phyloP scores from a whole-genome alignment of 345 rosid genomes.

The Eutrema japonicum region DNA sequence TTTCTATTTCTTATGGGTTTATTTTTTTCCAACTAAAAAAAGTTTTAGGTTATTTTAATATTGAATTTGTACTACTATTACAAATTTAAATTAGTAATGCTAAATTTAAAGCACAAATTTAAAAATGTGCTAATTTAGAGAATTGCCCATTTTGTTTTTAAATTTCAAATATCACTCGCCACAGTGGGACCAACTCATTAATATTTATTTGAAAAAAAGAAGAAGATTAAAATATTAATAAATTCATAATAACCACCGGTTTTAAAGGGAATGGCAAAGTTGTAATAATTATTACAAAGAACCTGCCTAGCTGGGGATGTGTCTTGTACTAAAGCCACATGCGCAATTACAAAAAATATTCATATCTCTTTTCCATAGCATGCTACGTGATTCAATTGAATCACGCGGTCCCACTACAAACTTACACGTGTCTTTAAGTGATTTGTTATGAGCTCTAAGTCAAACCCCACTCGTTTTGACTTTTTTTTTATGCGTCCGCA shows the following conservation, averaged over 20 bases:
- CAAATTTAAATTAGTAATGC: no score
- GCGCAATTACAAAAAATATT: constrained; percentile 12
- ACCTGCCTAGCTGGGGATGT: constrained; percentile 33
- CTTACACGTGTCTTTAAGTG: constrained; percentile 11
- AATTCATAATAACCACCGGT: constrained; percentile 14
- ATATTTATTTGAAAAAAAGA: constrained; percentile 4
- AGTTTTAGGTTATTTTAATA: no score
- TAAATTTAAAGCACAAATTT: no score
- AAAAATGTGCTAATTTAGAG: no score
- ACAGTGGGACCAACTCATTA: constrained; percentile 21
- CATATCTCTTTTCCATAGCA: constrained; percentile 19
- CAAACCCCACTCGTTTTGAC: constrained; percentile 45
- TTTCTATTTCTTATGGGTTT: no score
- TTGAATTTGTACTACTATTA: no score
- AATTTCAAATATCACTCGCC: not conserved
- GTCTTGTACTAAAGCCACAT: constrained; percentile 40
- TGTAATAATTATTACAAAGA: constrained; percentile 19
- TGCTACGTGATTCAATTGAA: constrained; percentile 45
- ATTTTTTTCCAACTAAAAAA: no score
- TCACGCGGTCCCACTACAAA: constrained; percentile 21
- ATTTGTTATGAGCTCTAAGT: constrained; percentile 12
- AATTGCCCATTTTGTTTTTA: not conserved
- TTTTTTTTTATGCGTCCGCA: constrained; percentile 28
- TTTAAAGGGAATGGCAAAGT: constrained; percentile 24
- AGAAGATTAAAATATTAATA: not conserved